These are phyloP conservation scores for Acanthamoeba sp. DNA, from an alignment of 208 protist species.

Conservation along the genomic window DNA sequence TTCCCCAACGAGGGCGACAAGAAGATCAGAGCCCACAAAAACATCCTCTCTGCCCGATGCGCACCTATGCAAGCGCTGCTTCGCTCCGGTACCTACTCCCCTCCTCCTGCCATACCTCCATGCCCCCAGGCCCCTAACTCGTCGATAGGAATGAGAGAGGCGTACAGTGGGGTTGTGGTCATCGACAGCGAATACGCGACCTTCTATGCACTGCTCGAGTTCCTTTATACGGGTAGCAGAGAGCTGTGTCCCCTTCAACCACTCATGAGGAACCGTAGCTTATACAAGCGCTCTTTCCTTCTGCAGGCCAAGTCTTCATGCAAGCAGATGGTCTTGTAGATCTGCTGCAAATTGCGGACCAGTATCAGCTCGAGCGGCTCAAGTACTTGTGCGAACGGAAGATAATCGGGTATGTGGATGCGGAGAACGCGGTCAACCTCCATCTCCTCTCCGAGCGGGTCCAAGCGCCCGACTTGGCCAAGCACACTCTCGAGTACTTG, in stretches of 20 bases:
- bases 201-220: slow-evolving; percentile 63
- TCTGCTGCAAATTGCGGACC: slow-evolving; percentile 9
- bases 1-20: slow-evolving; percentile 38
- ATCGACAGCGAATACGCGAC: slow-evolving; percentile 41
- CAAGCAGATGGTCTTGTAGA: background rate
- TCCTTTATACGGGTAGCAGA: slow-evolving; percentile 35
- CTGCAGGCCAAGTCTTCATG: slow-evolving; percentile 54
- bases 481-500: slow-evolving; percentile 64
- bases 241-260: background rate
- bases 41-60: slow-evolving; percentile 59
- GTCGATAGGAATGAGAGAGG: slow-evolving; percentile 38
- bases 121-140: no score
- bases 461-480: slow-evolving; percentile 34
- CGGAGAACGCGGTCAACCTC: slow-evolving; percentile 33
- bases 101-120: no score
- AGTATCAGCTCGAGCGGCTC: slow-evolving; percentile 71
- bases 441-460: slow-evolving; percentile 50
- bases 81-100: background rate
- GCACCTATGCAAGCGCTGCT: slow-evolving; percentile 67
- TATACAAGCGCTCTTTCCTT: no score
- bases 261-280: no score
- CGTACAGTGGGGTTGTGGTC: slow-evolving; percentile 7
- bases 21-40: slow-evolving; percentile 47
- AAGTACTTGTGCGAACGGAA: slow-evolving; percentile 68
- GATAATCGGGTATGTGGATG: slow-evolving; percentile 60